phyloP scores from a whole-genome alignment of 345 rosid species.

The Syzygium oleosum region DNA sequence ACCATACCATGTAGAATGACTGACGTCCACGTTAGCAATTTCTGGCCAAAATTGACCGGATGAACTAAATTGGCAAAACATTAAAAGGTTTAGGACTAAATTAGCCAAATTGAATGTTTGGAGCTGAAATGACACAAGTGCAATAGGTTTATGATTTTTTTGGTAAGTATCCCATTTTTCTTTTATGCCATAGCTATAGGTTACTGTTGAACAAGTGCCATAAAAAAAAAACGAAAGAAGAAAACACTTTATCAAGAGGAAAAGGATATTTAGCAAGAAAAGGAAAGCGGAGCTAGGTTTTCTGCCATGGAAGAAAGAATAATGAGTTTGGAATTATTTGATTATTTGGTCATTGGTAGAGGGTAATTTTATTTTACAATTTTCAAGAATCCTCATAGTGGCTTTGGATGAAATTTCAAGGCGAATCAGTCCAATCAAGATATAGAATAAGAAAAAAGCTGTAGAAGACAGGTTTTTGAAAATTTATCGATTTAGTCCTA shows the following conservation, averaged over 20 bases:
- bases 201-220: neutral
- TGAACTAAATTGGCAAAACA: too few species aligned
- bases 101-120: too few species aligned
- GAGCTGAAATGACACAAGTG: too few species aligned
- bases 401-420: neutral
- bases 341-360: neutral
- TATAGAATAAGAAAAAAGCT: neutral
- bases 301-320: neutral
- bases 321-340: neutral
- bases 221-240: neutral
- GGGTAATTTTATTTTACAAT: neutral
- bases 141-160: too few species aligned
- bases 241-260: neutral
- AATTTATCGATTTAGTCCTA: too few species aligned
- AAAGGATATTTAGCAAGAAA: neutral
- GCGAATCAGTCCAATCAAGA: neutral
- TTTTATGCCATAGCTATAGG: neutral
- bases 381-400: neutral
- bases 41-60: too few species aligned
- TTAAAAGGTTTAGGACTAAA: too few species aligned
- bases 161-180: neutral
- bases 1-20: too few species aligned
- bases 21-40: too few species aligned
- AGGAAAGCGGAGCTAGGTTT: neutral
- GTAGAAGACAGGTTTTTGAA: neutral